Base-by-base conservation (phyloP, 1,284 basidiomycete genomes). In the Porogramme epimiltina region DNA sequence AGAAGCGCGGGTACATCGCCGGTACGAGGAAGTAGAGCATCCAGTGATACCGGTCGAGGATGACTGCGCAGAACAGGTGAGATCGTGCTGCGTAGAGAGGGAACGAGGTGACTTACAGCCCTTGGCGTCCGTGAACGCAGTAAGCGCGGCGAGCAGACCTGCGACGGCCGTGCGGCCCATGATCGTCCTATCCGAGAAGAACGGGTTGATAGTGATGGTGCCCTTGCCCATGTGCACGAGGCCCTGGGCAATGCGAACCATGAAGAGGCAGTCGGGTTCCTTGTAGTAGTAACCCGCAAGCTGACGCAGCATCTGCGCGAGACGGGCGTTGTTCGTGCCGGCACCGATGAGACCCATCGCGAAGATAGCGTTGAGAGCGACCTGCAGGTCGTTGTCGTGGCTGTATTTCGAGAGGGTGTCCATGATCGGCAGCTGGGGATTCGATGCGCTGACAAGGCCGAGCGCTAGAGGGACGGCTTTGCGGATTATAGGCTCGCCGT, bases 331-430 rank as follows among this genome's bases (percentile, higher is more conserved):
- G 76, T 99, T 99, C 25, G 95, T 95, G 33, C 97, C 97, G 0
- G 96, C 96, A 28, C 97, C 97, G 46, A 99, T 91, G 18, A 99
- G 81, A 63, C 97, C 97, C 96, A 99, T 99, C 2, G 96, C 95
- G 61, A 99, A 89, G 71, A 99, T 99, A 23, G 97, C 93, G 66
- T 98, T 99, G 51, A 95, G 82, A 0, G 96, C 97, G 15, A 99
- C 97, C 51, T 87, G 83, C 33, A 98, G 86, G 72, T 99, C 97
- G 66, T 91, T 95, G 77, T 99, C 97, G 78, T 99, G 97, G 60
- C 94, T 97, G 77, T 99, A 99, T 71, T 97, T 98, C n/a, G 95
- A 98, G 6, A 99, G 85, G 0, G 95, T 98, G 71, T 99, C 97
- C 61, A 99, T 86, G 58, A 99, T 91, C 25, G 91, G 80, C n/a